Evolutionary conservation across 208 protist species (phyloP).

Genomic region (Crithidia bombi): DNA sequence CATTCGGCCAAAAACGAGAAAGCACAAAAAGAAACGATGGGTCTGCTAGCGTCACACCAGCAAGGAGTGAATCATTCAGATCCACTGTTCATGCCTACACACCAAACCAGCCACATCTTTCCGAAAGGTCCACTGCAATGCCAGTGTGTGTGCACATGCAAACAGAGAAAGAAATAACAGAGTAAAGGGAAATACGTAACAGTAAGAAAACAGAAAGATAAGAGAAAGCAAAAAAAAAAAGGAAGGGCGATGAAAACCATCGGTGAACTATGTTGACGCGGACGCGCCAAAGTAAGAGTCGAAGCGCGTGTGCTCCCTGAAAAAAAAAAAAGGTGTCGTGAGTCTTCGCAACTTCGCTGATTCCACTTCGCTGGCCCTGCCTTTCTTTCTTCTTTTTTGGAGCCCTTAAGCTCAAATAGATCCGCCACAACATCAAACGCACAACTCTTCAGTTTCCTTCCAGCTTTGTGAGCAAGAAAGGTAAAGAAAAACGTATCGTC

Average conservation of each 20-base stretch:
- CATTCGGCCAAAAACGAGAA: background rate
- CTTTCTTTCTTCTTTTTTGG: background rate
- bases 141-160: background rate
- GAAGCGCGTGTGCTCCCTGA: background rate
- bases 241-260: background rate
- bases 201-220: background rate
- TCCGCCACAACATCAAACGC: too few relatives aligned
- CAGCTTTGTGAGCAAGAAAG: too few relatives aligned
- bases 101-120: background rate
- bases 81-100: background rate
- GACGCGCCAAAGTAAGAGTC: background rate
- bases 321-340: background rate
- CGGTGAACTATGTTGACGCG: conserved; percentile 5
- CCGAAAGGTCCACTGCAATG: background rate
- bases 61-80: background rate
- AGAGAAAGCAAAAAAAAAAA: background rate
- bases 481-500: too few relatives aligned
- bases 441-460: too few relatives aligned
- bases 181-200: background rate
- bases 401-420: too few relatives aligned
- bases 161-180: background rate
- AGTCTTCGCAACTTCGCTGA: too few relatives aligned
- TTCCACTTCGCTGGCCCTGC: too few relatives aligned
- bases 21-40: background rate
- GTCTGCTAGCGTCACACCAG: background rate